These are phyloP conservation scores for Xylariaceae sp. DNA, from an alignment of 2,329 filamentous ascomycete species.

Conservation along the genomic window DNA sequence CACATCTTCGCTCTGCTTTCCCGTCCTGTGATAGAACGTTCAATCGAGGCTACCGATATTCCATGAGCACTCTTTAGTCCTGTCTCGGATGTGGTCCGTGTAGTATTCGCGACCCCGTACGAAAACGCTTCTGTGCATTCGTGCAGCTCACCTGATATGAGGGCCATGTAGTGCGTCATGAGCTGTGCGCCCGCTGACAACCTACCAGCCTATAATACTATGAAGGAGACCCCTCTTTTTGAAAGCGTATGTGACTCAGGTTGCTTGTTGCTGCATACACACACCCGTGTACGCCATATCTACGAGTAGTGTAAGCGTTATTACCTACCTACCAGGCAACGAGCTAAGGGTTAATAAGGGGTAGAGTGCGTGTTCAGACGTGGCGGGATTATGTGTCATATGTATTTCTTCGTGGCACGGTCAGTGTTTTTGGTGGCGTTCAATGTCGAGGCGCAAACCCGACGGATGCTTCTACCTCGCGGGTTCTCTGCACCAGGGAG, in stretches of 20 bases:
- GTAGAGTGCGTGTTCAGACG: no score
- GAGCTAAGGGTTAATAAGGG: no score
- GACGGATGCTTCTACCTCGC: no score
- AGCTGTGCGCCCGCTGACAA: neutral
- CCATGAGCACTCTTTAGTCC: neutral
- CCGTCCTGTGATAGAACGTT: neutral
- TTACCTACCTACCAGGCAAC: no score
- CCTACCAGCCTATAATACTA: neutral
- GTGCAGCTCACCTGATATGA: neutral
- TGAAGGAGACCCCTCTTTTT: neutral
- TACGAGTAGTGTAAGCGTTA: no score
- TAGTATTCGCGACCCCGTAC: neutral
- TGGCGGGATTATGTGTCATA: no score
- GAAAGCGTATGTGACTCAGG: neutral
- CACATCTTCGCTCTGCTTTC: no score
- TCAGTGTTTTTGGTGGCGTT: no score
- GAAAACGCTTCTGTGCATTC: neutral
- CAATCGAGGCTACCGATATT: neutral
- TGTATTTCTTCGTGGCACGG: no score
- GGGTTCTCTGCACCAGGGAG: no score
- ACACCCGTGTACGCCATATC: no score
- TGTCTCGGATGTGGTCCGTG: neutral
- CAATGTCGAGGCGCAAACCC: no score
- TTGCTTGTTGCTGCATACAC: neutral
- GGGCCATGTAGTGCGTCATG: neutral